Conservation (phyloP, 179 eudicot genomes). For the Corrigiola litoralis region DNA sequence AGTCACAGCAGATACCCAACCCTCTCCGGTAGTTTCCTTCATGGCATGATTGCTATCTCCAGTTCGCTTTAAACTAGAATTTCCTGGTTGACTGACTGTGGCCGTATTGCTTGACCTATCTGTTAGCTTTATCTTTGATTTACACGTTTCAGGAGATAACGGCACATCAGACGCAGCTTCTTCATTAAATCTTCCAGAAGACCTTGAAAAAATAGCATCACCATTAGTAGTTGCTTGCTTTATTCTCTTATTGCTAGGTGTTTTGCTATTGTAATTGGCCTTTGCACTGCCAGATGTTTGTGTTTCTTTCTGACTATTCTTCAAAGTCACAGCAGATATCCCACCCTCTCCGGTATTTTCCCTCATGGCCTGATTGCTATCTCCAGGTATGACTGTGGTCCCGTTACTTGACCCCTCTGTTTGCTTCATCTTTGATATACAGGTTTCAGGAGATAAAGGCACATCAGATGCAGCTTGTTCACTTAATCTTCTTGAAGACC, state of each 20-base stretch:
- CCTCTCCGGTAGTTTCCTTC: too few species aligned
- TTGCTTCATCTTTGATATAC: conserved; percentile 14
- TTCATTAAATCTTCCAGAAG: conserved; percentile 28
- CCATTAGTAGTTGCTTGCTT: conserved; percentile 11
- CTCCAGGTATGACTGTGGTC: conserved; percentile 10
- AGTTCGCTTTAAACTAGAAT: conserved; percentile 12
- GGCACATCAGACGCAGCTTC: conserved; percentile 22
- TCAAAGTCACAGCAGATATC: neutral
- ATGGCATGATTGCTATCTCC: conserved; percentile 22
- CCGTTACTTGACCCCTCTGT: conserved; percentile 12
- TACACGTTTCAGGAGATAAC: conserved; percentile 20
- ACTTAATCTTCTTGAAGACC: conserved; percentile 25
- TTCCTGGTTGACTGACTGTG: neutral
- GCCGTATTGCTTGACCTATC: conserved; percentile 14
- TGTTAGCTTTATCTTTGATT: conserved; percentile 7
- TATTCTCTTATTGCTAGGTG: conserved; percentile 19
- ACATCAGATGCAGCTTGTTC: conserved; percentile 25
- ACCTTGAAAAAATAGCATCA: neutral
- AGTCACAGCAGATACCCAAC: neutral
- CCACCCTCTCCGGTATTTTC: conserved; percentile 5
- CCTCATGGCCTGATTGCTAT: conserved; percentile 19
- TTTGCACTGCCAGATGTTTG: conserved; percentile 21
- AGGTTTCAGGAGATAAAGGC: conserved; percentile 20
- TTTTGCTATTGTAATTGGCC: conserved; percentile 6
- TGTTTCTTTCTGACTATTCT: conserved; percentile 19